Conservation (phyloP, 768 basidiomycete genomes). For the Boletus sp. region DNA sequence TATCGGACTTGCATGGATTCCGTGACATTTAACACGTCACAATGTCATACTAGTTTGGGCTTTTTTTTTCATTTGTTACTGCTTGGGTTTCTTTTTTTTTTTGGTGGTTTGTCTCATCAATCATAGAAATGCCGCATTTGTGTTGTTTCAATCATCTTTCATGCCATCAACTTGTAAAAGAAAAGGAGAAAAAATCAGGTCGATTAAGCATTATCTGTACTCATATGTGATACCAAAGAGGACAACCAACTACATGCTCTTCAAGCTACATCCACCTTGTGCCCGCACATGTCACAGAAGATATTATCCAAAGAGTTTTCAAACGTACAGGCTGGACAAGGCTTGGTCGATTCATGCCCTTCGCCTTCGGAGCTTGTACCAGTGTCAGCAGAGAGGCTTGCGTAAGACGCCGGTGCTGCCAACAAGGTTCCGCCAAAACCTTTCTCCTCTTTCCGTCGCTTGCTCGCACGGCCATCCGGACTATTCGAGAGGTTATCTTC, state of each 20-base stretch:
- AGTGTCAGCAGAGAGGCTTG: slow-evolving; percentile 29
- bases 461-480: slow-evolving; percentile 40
- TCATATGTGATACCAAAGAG: slow-evolving; percentile 28
- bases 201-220: slow-evolving; percentile 36
- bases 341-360: slow-evolving; percentile 32
- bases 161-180: slow-evolving; percentile 17
- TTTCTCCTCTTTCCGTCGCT: slow-evolving; percentile 51
- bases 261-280: slow-evolving; percentile 27
- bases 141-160: slow-evolving; percentile 14
- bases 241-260: slow-evolving; percentile 15
- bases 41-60: slow-evolving; percentile 30
- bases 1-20: slow-evolving; percentile 26
- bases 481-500: slow-evolving; percentile 51
- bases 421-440: slow-evolving; percentile 77
- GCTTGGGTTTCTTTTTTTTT: slow-evolving; percentile 21
- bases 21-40: slow-evolving; percentile 13
- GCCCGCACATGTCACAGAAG: slow-evolving; percentile 46
- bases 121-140: slow-evolving; percentile 27
- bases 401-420: slow-evolving; percentile 37
- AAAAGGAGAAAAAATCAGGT: slow-evolving; percentile 17
- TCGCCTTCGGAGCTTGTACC: slow-evolving; percentile 34
- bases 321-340: slow-evolving; percentile 59
- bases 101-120: slow-evolving; percentile 28
- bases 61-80: slow-evolving; percentile 18
- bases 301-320: slow-evolving; percentile 43